Evolutionary conservation across 805 yeast species (phyloP), one percentile per base, ranked within the genome.

Genomic region (Teunomyces kruisii): DNA sequence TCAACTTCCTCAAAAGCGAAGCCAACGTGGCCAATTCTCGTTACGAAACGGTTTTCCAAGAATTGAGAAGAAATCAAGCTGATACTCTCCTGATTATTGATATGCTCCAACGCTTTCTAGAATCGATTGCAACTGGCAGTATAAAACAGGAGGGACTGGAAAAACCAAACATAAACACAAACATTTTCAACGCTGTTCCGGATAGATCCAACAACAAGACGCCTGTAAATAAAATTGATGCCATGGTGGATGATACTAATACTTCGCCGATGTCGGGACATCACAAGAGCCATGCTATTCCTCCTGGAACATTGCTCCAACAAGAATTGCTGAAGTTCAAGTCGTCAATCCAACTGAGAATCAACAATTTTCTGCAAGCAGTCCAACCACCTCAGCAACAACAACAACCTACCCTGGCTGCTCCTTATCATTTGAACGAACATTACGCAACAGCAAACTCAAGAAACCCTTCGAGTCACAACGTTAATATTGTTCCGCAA

Each of bases 71-170:
- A 43, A 70, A 77, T 13, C 80, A 79, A 53, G 54, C 70, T 43
- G 88, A 83, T 52, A 67, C 79, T 62, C 74, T 81, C 2, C 71
- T 71, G 31, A 47, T 82, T 7, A 52, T 82, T 9, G 86, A 81
- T 16, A 55, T 75, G 39, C 57, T 75, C 32, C 76, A 73, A 42
- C 61, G 52, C 39, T 42, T 54, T 44, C 43, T 52, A 22, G 24
- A 38, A 10, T 24, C 31, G 9, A 32, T 15, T 29, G 30, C 38
- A 22, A 7, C 19, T 26, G 6, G 36, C 35, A 9, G 7, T 2
- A 15, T 44, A 27, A 48, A 42, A 24, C 32, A 22, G 15, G 43
- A 42, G 29, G 31, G 9, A 17, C 12, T 40, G 12, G 46, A 42
- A 10, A 45, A 41, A 26, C 45, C 49, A 8, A 37, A 24, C 15